Conservation (phyloP, 2,329 filamentous ascomycete species). For the Akanthomyces dipterigenus region DNA sequence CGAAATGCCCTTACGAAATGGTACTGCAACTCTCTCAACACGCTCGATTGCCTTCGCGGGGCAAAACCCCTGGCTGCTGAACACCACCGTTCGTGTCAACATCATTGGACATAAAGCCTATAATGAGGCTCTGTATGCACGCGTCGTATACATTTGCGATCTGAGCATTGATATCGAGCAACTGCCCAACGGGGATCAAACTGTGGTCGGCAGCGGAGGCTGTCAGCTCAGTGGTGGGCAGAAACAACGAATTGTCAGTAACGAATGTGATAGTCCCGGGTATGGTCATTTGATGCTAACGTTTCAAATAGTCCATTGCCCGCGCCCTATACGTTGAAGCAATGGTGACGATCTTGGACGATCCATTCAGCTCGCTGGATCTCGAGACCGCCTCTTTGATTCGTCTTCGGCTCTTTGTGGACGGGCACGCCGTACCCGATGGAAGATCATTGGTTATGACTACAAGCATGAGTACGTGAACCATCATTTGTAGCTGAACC, state of each 20-base stretch:
- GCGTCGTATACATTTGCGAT: not conserved
- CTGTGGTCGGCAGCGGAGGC: not conserved
- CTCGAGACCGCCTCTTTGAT: not conserved
- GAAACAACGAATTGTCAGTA: slow-evolving; percentile 1
- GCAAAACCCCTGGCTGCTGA: slow-evolving; percentile 36
- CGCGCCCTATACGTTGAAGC: not conserved
- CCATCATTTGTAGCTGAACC: too few relatives aligned
- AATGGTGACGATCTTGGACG: not conserved
- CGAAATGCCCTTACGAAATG: not conserved
- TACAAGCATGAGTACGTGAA: slow-evolving; percentile 7
- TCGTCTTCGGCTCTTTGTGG: not conserved
- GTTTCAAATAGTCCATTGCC: not conserved
- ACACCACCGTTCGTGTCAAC: slow-evolving; percentile 31
- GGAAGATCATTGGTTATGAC: slow-evolving; percentile 8
- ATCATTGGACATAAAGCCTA: slow-evolving; percentile 25
- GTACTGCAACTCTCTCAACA: not conserved
- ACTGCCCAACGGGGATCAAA: not conserved
- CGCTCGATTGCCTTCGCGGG: slow-evolving; percentile 10
- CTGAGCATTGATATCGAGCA: not conserved
- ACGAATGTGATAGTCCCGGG: too few relatives aligned
- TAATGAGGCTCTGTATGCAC: too few relatives aligned
- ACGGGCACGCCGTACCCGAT: not conserved
- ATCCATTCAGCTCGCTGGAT: slow-evolving; percentile 3
- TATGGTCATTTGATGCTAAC: not conserved
- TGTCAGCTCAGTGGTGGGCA: slow-evolving; percentile 5